Base-by-base conservation (phyloP, 148 eudicot genomes). In the Amaranthus hypochondriacus region DNA sequence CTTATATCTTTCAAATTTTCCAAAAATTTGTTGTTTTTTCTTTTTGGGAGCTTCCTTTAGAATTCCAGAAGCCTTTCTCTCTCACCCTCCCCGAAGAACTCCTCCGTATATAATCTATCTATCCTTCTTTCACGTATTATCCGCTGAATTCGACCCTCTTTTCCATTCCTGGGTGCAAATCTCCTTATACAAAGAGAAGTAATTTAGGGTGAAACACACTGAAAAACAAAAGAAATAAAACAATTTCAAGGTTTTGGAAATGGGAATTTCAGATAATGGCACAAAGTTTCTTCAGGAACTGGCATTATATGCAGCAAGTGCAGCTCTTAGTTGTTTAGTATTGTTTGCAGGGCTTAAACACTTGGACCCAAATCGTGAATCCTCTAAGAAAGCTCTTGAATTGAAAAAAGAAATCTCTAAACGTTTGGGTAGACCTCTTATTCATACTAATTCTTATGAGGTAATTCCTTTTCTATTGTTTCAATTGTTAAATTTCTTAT, bases 311-410 rank as follows among this genome's bases (percentile, higher is more conserved):
- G 98, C 98, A 65, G 98, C 97, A n/a, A 91, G 98, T 81, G 97
- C 98, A 6, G 98, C 98, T 3, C 69, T 93, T 8, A 93, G 98
- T 61, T 84, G 84, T 12, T 69, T 93, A 78, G 98, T 93, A 0
- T 68, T 93, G 72, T 86, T 89, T 55, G 86, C 79, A 13, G 97
- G 97, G 8, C 82, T 91, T 46, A 83, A 78, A 48, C 89, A 83
- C 4, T 83, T 93, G 28, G 98, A 93, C 89, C 98, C 97, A 7
- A 91, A 93, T 76, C 97, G 98, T 58, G 95, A 89, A 62, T 69
- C 98, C n/a, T 83, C 95, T 11, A 88, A 93, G 62, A 93, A 89
- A 77, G 98, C 98, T 14, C 79, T 89, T 7, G 85, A 90, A 48
- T 92, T 84, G 4, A 93, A 90, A 85, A 93, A 90, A 73, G 93